Base-by-base conservation (phyloP, 805 yeast species). In the Candida maesae region DNA sequence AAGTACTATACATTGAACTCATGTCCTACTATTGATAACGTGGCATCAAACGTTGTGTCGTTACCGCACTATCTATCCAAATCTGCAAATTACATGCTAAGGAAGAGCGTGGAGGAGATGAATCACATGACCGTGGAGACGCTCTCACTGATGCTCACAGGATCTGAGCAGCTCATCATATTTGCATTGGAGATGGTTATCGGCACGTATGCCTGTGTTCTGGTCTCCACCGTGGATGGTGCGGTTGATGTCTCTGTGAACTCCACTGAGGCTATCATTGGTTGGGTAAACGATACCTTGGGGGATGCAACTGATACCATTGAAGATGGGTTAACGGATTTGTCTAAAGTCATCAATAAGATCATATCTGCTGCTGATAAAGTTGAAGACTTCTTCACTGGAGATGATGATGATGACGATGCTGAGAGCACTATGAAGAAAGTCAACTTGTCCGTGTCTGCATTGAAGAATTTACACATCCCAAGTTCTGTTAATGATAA, bases 181-280 rank as follows among this genome's bases (percentile, higher is more conserved):
- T 86, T 91, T 55, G 65, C 78, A 7, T 64, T 91, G 8, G 88
- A 89, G 24, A 52, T 91, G 48, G 75, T 84, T 35, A 60, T 89
- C 2, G 98, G 97, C 0, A 93, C 98, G 0, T 87, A 86, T 61
- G 81, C 84, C 0, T 93, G 99, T 60, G 66, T 93, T 12, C 59
- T 88, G 12, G 77, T 84, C 0, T 81, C 93, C 5, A 77, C 89
- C 0, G 68, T 90, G 6, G 81, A 78, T 52, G 86, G 90, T 3
- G 73, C 85, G 0, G 82, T 81, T 2, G 79, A 78, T 49, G 77
- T 79, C 23, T 95, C 95, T 0, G 59, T 85, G 2, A 83, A 85
- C 55, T 76, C 87, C 1, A 79, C 95, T 0, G 85, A 83, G 51
- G 56, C 73, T 1, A 66, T 87, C 1, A 69, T 89, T 7, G 58